phyloP scores from a whole-genome alignment of 2,329 filamentous ascomycete species.

The Cordyceps militaris region DNA sequence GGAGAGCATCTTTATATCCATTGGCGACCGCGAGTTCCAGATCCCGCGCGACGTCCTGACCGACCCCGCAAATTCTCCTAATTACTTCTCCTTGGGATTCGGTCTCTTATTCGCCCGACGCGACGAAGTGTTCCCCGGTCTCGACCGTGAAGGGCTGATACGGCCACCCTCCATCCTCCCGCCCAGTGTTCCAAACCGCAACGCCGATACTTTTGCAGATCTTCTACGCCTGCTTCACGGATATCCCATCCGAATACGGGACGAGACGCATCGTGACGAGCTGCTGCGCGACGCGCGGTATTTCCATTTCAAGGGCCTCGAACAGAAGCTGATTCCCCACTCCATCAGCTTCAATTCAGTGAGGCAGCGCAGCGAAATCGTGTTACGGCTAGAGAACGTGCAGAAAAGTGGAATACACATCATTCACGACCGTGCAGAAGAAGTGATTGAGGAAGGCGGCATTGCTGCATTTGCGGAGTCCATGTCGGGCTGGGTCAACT shows the following conservation, averaged over 20 bases:
- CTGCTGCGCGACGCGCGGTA: constrained; percentile 83
- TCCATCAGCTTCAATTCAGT: constrained; percentile 67
- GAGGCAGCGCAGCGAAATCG: constrained; percentile 64
- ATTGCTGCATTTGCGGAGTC: constrained; percentile 20
- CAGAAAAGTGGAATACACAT: constrained; percentile 77
- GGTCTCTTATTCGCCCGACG: constrained; percentile 78
- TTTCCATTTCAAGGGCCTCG: constrained; percentile 85
- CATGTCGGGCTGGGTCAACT: constrained; percentile 56
- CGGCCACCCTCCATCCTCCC: constrained; percentile 82
- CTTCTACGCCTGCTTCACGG: constrained; percentile 75
- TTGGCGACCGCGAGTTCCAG: constrained; percentile 80
- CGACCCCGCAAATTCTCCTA: constrained; percentile 81
- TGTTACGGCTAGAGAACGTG: constrained; percentile 76
- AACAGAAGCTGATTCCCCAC: constrained; percentile 79
- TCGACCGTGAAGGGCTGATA: constrained; percentile 70
- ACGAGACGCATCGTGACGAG: constrained; percentile 68
- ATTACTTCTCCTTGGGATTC: constrained; percentile 91
- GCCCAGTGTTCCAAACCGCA: constrained; percentile 72
- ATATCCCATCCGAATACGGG: constrained; percentile 70
- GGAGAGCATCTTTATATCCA: constrained; percentile 84
- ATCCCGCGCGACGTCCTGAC: constrained; percentile 85
- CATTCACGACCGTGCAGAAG: constrained; percentile 35
- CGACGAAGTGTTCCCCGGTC: constrained; percentile 75
- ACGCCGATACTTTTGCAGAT: constrained; percentile 77
- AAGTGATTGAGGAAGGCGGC: neutral